Percentiles rank a stretch among this genome's conserved stretches.
Conservation (phyloP, 345 rosid species). For the Bruguiera sexangula region DNA sequence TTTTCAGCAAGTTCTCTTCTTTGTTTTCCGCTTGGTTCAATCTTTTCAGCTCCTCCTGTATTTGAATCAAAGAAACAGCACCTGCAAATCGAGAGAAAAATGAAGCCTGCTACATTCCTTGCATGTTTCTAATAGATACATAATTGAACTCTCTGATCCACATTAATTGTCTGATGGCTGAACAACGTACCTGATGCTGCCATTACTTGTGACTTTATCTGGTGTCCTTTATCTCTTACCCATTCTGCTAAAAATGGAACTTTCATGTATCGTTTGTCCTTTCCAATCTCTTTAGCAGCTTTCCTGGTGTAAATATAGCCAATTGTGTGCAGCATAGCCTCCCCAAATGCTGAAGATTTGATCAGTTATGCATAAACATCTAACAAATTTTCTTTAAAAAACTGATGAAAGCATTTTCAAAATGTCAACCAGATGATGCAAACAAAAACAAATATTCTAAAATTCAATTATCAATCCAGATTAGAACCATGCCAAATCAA, state of each 20-base stretch:
- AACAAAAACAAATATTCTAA: neutral
- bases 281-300: constrained; percentile 88
- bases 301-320: constrained; percentile 91
- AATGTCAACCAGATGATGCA: neutral
- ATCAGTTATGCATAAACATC: neutral
- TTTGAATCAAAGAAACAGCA: constrained; percentile 73
- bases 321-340: constrained; percentile 91
- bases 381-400: neutral
- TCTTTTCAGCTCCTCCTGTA: constrained; percentile 80
- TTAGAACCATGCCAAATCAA: neutral
- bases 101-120: neutral
- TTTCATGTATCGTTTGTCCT: constrained; percentile 76
- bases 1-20: constrained; percentile 67
- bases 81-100: constrained; percentile 38
- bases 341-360: constrained; percentile 72
- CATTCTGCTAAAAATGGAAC: constrained; percentile 97
- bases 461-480: too few species aligned
- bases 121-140: too few species aligned
- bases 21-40: constrained; percentile 55
- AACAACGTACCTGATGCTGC: constrained; percentile 78
- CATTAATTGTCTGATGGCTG: too few species aligned
- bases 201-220: constrained; percentile 85
- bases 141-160: too few species aligned
- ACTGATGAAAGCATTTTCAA: neutral
- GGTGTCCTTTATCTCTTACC: constrained; percentile 97